Evolutionary conservation across 495 filamentous ascomycete species (phyloP).

Genomic region (Xylaria castorea): DNA sequence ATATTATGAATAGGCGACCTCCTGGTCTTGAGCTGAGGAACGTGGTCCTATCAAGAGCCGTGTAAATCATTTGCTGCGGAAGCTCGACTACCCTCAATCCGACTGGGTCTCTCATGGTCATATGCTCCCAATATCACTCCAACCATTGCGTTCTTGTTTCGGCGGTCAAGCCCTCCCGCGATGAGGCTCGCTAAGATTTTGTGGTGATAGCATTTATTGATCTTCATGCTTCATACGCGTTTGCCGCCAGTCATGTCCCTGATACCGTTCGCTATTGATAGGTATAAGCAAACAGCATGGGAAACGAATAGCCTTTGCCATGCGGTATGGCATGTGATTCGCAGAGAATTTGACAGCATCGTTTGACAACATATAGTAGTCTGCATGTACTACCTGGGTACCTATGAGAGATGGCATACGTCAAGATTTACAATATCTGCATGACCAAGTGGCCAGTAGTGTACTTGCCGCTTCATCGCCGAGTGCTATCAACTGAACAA

Average conservation of each 20-base stretch:
- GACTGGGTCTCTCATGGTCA: slow-evolving; percentile 13
- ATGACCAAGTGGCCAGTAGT: slow-evolving; percentile 10
- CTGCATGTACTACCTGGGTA: slow-evolving; percentile 6
- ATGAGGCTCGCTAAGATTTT: not conserved
- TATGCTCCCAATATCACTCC: not conserved
- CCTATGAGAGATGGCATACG: not conserved
- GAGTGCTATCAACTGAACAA: not conserved
- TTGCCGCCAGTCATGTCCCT: slow-evolving; percentile 5
- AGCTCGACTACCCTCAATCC: not conserved
- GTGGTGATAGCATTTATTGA: not conserved
- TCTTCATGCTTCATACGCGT: slow-evolving; percentile 11
- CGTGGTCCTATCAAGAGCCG: slow-evolving; percentile 17
- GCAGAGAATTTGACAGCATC: slow-evolving; percentile 16
- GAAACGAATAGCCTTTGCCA: not conserved
- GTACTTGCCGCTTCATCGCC: slow-evolving; percentile 3
- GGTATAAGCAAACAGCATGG: not conserved
- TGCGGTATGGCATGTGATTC: slow-evolving; percentile 20
- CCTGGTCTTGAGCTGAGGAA: slow-evolving; percentile 12
- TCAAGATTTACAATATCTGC: slow-evolving; percentile 8
- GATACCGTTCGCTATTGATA: not conserved
- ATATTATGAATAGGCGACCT: not conserved
- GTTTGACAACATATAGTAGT: slow-evolving; percentile 10
- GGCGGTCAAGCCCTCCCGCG: not conserved
- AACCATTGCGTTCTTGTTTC: not conserved
- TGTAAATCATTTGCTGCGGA: not conserved